phyloP scores from a whole-genome alignment of 148 eudicot genomes.

The Silene conica region DNA sequence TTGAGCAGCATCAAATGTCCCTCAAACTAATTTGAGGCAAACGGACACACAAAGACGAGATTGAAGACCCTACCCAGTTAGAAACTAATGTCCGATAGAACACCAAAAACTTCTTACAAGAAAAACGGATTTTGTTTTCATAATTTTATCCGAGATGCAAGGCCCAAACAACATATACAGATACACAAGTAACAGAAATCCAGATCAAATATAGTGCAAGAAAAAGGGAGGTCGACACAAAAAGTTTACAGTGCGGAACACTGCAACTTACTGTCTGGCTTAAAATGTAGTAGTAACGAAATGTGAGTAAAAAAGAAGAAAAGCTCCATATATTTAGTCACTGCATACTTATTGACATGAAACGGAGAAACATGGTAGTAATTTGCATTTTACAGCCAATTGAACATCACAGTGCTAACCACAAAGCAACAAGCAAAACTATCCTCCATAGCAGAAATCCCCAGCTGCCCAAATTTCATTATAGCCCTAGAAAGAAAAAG shows the following conservation, averaged over 20 bases:
- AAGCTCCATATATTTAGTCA: background rate
- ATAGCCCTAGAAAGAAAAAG: conserved; percentile 33
- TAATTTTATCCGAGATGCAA: no score
- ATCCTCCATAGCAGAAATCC: conserved; percentile 20
- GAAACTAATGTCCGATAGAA: no score
- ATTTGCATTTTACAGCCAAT: no score
- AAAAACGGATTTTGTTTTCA: no score
- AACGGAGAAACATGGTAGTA: no score
- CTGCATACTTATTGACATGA: background rate
- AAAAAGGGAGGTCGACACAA: background rate
- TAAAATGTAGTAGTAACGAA: background rate
- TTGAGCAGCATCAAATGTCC: background rate
- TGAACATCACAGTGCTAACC: background rate
- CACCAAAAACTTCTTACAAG: no score
- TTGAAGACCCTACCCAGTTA: no score
- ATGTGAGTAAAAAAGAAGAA: background rate
- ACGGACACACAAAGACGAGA: no score
- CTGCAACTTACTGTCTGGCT: background rate
- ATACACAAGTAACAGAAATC: background rate
- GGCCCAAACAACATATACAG: background rate
- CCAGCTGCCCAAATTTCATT: conserved; percentile 23
- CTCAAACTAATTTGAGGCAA: no score
- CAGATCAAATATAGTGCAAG: background rate
- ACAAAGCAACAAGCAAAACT: background rate
- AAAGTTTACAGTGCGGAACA: background rate